phyloP scores from a whole-genome alignment of 2,329 filamentous ascomycete species.

The Drechslera avenae region DNA sequence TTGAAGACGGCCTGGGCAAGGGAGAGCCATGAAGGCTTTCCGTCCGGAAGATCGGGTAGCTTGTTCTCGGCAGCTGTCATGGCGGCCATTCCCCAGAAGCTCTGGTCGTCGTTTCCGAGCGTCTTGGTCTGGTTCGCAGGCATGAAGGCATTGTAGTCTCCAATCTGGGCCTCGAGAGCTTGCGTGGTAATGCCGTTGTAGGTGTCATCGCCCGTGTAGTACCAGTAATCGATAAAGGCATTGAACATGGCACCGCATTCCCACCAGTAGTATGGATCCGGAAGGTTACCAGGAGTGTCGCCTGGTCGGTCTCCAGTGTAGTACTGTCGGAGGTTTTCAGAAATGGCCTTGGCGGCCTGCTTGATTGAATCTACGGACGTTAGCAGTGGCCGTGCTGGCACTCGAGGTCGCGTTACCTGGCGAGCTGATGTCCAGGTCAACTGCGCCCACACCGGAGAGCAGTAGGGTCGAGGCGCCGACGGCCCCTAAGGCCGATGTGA shows the following conservation, averaged over 20 bases:
- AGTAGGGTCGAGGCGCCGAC: slow-evolving; percentile 40
- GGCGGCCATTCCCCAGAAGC: slow-evolving; percentile 63
- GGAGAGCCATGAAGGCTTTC: slow-evolving; percentile 68
- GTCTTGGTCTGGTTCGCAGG: slow-evolving; percentile 69
- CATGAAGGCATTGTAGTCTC: slow-evolving; percentile 76
- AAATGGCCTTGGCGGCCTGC: slow-evolving; percentile 64
- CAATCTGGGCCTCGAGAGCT: slow-evolving; percentile 76
- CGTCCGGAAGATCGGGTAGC: slow-evolving; percentile 50
- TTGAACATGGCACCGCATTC: slow-evolving; percentile 50
- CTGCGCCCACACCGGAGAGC: slow-evolving; percentile 38
- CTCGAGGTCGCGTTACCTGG: slow-evolving; percentile 29
- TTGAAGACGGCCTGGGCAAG: slow-evolving; percentile 77
- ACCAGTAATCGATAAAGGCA: slow-evolving; percentile 50
- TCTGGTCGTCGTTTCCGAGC: slow-evolving; percentile 63
- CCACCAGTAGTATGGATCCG: slow-evolving; percentile 53
- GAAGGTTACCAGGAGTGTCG: slow-evolving; percentile 63
- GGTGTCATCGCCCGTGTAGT: slow-evolving; percentile 49
- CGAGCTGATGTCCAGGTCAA: slow-evolving; percentile 38
- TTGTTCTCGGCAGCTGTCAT: slow-evolving; percentile 63
- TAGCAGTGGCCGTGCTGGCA: slow-evolving; percentile 11
- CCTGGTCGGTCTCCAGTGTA: slow-evolving; percentile 67
- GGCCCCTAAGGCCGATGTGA: slow-evolving; percentile 37
- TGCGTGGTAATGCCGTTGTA: slow-evolving; percentile 48
- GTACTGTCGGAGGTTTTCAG: slow-evolving; percentile 65
- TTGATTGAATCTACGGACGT: slow-evolving; percentile 63